phyloP scores from a whole-genome alignment of 805 yeast species.

The Candida chilensis region DNA sequence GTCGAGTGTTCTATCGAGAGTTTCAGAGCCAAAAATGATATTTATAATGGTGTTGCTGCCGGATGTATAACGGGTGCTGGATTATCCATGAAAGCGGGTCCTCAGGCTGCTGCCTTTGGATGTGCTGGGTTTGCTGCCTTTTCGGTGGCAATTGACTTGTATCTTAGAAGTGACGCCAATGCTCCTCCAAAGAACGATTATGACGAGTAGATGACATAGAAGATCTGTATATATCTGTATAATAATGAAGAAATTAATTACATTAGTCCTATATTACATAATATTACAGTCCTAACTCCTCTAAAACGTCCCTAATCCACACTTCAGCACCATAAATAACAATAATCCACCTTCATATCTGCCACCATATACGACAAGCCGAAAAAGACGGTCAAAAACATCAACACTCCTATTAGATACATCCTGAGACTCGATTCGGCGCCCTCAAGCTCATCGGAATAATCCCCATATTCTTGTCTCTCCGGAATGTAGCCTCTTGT shows the following conservation, averaged over 20 bases:
- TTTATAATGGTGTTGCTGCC: conserved; percentile 85
- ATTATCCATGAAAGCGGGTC: conserved; percentile 85
- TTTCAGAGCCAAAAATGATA: conserved; percentile 80
- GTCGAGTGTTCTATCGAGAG: conserved; percentile 88
- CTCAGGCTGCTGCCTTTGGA: conserved; percentile 83
- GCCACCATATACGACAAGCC: not conserved
- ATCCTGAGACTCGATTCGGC: not conserved
- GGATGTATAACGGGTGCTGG: conserved; percentile 98
- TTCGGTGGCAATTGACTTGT: conserved; percentile 80
- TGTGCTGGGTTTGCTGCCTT: conserved; percentile 98
- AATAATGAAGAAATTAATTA: too few relatives aligned
- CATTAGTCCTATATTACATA: too few relatives aligned
- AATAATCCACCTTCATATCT: not conserved
- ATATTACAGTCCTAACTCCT: too few relatives aligned
- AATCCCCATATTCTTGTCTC: not conserved
- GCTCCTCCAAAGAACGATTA: conserved; percentile 86
- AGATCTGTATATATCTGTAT: too few relatives aligned
- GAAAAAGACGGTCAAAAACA: not conserved
- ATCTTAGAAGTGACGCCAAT: conserved; percentile 75
- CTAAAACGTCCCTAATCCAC: too few relatives aligned
- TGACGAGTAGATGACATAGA: too few relatives aligned
- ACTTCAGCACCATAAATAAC: too few relatives aligned
- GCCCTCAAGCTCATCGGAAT: not conserved
- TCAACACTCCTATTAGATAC: not conserved
- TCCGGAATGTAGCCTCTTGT: not conserved